phyloP scores from a whole-genome alignment of 106 monocot genomes.

The Chionographis japonica region DNA sequence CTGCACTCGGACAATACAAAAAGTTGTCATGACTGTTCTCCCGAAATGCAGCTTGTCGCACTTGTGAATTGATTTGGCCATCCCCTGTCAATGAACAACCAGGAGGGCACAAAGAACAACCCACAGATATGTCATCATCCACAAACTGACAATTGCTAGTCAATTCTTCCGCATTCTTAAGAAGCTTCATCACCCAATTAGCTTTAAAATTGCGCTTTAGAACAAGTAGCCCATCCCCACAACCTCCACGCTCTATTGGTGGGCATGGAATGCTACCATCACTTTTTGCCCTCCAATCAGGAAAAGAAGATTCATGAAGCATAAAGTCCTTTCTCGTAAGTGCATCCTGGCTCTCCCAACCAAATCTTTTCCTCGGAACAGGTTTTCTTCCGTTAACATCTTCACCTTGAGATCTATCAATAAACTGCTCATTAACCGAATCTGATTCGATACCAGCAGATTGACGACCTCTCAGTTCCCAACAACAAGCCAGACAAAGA shows the following conservation, averaged over 20 bases:
- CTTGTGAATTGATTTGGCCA: background rate
- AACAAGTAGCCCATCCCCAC: conserved; percentile 22
- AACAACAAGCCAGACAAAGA: conserved; percentile 6
- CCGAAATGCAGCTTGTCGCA: conserved; percentile 20
- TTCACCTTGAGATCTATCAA: background rate
- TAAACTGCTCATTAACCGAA: conserved; percentile 7
- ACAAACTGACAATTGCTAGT: conserved; percentile 9
- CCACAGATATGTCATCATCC: conserved; percentile 6
- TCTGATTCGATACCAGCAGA: conserved; percentile 4
- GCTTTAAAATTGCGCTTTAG: conserved; percentile 26
- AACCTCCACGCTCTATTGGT: conserved; percentile 27
- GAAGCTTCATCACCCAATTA: conserved; percentile 29
- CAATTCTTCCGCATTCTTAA: conserved; percentile 24
- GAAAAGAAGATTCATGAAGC: conserved; percentile 8
- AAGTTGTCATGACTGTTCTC: conserved; percentile 23
- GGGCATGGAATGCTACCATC: conserved; percentile 41
- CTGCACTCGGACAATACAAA: conserved; percentile 26
- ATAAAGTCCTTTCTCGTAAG: conserved; percentile 3
- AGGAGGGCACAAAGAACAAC: conserved; percentile 11
- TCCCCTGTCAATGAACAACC: conserved; percentile 2
- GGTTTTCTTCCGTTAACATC: background rate
- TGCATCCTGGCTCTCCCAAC: conserved; percentile 25
- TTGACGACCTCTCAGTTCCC: background rate
- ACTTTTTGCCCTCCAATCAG: conserved; percentile 22
- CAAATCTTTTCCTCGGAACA: conserved; percentile 9